Base-by-base conservation (phyloP, 2,329 filamentous ascomycete genomes). In the Trichoderma lentiforme region DNA sequence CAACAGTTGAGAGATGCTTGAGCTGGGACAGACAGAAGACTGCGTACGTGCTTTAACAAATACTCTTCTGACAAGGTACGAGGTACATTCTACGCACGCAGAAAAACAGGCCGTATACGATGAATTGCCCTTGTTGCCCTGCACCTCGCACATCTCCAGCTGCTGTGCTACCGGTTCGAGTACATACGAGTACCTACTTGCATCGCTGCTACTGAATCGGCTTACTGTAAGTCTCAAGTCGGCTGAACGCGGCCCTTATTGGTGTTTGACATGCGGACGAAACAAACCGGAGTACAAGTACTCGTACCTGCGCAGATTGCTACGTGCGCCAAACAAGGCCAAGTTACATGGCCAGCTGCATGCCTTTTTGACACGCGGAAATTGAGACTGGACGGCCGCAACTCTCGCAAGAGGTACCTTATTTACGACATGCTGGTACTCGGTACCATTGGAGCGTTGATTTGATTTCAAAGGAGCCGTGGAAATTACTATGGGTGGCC, bases 171-270 rank as follows among this genome's bases (percentile, higher is more conserved):
- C 63, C 39, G 32, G 57, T 60, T 34, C 57, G 9, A 51, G 62
- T 28, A 47, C 26, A 39, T 28, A 47, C 26, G 14, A 51, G 30
- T 36, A 18, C 34, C 34, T 36, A 36, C 36, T n/a, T 43, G 36
- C 60, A 24, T 28, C 30, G 28, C 14, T 36, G 63, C 43, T 26
- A 32, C 36, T 36, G 39, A 15, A 43, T 58, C 56, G 64, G 64
- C 64, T 30, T 64, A 47, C 34, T 69, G 6, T 9, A n/a, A 69
- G 56, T 69, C 66, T 69, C 56, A 69, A 61, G 28, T 32, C 66
- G 56, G 65, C 65, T 69, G 34, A 69, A 60, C 26, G 12, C 36
- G 65, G 24, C n/a, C 56, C 24, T 26, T 4, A 47, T 43, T 61
- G 30, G 58, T 62, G 32, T 39, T 39, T 39, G n/a, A 30, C 36